Evolutionary conservation across 2,329 filamentous ascomycete species (phyloP).

Genomic region (Plectosphaerella cucumerina): DNA sequence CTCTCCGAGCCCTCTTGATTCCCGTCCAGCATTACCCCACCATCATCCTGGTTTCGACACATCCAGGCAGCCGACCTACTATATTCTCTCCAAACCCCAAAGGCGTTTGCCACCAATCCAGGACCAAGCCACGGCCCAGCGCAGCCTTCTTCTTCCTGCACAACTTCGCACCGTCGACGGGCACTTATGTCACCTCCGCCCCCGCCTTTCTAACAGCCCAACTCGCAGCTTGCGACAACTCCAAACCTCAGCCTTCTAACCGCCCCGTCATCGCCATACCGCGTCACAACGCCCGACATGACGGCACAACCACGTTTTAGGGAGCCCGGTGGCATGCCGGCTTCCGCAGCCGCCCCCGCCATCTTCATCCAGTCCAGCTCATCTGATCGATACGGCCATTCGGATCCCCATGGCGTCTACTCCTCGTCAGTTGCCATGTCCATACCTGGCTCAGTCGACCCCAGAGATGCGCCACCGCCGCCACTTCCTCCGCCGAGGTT

Average conservation of each 20-base stretch:
- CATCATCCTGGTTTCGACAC: background rate
- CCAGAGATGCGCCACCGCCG: slow-evolving; percentile 34
- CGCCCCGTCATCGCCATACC: background rate
- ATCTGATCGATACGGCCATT: slow-evolving; percentile 20
- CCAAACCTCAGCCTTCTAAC: background rate
- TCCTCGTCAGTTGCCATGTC: slow-evolving; percentile 28
- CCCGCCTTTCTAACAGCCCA: background rate
- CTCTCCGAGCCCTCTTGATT: too few species aligned
- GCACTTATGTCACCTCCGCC: background rate
- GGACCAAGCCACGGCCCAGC: too few species aligned
- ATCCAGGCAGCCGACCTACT: background rate
- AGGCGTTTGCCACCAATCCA: too few species aligned
- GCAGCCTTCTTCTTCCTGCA: too few species aligned
- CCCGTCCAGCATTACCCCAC: too few species aligned
- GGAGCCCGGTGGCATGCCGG: slow-evolving; percentile 22
- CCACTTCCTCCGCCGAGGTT: slow-evolving; percentile 38
- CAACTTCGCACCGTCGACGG: too few species aligned
- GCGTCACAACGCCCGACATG: slow-evolving; percentile 20
- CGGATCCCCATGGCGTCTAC: slow-evolving; percentile 26
- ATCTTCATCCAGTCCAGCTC: slow-evolving; percentile 30
- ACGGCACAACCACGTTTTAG: slow-evolving; percentile 30
- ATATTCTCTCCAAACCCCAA: background rate
- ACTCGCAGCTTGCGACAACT: background rate
- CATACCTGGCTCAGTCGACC: slow-evolving; percentile 33
- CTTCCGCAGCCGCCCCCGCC: slow-evolving; percentile 20